Evolutionary conservation across 78 protist genomes (phyloP).

Genomic region (Dictyostelium purpureum): DNA sequence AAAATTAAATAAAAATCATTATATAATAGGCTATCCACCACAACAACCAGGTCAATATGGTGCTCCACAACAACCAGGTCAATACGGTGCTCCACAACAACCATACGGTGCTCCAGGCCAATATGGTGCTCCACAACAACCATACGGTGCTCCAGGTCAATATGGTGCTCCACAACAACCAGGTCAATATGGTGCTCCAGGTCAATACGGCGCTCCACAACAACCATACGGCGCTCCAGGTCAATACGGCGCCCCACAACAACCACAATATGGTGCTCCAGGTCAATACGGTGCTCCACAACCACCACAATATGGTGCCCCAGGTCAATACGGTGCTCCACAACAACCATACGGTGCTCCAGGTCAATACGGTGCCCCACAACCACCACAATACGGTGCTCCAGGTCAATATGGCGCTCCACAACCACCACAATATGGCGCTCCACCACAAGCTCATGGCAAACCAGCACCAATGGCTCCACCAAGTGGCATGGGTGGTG

Average conservation of each 20-base stretch:
- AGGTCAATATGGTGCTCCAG: too few species aligned
- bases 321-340: not conserved
- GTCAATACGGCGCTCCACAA: constrained; percentile 36
- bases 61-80: constrained; percentile 19
- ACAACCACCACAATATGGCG: not conserved
- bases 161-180: not conserved
- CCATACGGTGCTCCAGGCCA: not conserved
- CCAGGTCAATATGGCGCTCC: not conserved
- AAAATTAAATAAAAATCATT: too few species aligned
- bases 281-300: too few species aligned
- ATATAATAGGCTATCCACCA: too few species aligned
- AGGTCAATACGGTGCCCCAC: not conserved
- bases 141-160: constrained; percentile 42
- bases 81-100: constrained; percentile 42
- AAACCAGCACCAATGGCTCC: not conserved
- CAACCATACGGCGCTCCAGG: constrained; percentile 44
- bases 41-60: constrained; percentile 54
- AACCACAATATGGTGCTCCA: too few species aligned
- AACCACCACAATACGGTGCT: not conserved
- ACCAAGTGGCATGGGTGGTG: constrained; percentile 13
- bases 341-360: not conserved
- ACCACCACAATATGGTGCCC: not conserved
- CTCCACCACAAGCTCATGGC: too few species aligned
- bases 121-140: constrained; percentile 12
- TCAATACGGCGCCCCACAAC: not conserved